Percentiles rank a stretch among this genome's conserved stretches.
Conservation (phyloP, 768 basidiomycete species). For the Kwoniella heveanensis region DNA sequence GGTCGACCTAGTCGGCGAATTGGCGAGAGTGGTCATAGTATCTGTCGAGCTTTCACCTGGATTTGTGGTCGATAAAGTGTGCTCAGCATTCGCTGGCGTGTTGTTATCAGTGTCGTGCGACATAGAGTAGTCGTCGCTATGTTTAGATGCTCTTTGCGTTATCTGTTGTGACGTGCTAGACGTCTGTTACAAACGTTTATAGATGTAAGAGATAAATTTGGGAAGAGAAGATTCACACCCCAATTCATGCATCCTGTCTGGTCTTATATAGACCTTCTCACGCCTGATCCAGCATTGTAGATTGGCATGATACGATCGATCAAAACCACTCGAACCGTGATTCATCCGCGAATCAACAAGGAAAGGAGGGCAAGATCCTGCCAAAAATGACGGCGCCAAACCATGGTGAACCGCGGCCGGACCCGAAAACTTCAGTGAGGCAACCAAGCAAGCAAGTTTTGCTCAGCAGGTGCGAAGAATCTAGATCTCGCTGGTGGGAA, state of each 20-base stretch:
- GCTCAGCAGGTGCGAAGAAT: too few relatives aligned
- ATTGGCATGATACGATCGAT: not conserved
- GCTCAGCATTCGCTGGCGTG: not conserved
- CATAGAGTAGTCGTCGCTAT: too few relatives aligned
- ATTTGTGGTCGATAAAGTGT: not conserved
- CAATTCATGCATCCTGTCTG: not conserved
- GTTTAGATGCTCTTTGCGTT: too few relatives aligned
- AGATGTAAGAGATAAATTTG: not conserved
- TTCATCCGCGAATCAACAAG: not conserved
- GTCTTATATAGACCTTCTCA: not conserved
- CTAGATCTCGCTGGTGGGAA: not conserved
- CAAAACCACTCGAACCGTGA: not conserved
- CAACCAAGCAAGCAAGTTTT: not conserved
- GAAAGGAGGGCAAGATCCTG: not conserved
- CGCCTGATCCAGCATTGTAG: not conserved
- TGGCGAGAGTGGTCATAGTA: not conserved
- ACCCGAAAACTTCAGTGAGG: not conserved
- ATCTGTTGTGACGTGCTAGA: too few relatives aligned
- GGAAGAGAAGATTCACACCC: not conserved
- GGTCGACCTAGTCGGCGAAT: not conserved
- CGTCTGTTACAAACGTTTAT: not conserved
- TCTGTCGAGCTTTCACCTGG: not conserved
- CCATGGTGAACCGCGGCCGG: slow-evolving; percentile 2
- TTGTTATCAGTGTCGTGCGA: not conserved
- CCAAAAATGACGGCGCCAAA: not conserved